These are phyloP conservation scores for Chalciporus sphaerocephalus DNA, from an alignment of 768 basidiomycete species.

Conservation along the genomic window DNA sequence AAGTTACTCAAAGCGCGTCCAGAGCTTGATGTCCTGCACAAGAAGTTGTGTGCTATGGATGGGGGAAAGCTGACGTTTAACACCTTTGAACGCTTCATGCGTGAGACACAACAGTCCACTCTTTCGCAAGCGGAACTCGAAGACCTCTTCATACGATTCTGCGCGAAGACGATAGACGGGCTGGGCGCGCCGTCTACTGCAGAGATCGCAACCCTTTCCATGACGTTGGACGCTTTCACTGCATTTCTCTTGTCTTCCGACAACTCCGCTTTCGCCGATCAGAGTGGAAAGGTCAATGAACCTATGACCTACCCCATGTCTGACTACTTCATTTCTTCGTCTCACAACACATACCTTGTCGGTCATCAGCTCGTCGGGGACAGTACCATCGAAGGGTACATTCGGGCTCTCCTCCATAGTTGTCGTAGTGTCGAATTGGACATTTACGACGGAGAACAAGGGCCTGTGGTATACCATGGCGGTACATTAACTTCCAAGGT, in stretches of 20 bases:
- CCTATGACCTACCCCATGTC: slow-evolving; percentile 87
- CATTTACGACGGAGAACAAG: slow-evolving; percentile 81
- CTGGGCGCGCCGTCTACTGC: neutral
- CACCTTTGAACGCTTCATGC: slow-evolving; percentile 50
- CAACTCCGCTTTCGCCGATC: slow-evolving; percentile 58
- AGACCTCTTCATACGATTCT: slow-evolving; percentile 36
- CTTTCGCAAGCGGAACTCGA: slow-evolving; percentile 33
- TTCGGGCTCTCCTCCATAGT: slow-evolving; percentile 81
- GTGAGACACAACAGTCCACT: slow-evolving; percentile 44
- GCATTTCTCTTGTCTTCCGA: slow-evolving; percentile 78
- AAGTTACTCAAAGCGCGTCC: slow-evolving; percentile 79
- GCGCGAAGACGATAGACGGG: slow-evolving; percentile 9
- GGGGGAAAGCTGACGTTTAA: slow-evolving; percentile 35
- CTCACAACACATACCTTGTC: slow-evolving; percentile 90
- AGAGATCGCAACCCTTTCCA: slow-evolving; percentile 13
- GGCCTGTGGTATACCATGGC: slow-evolving; percentile 86
- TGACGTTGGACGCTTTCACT: slow-evolving; percentile 63
- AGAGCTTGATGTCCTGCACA: slow-evolving; percentile 70
- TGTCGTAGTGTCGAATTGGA: slow-evolving; percentile 96
- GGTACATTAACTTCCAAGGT: slow-evolving; percentile 85
- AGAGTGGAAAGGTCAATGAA: slow-evolving; percentile 54
- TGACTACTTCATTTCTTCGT: slow-evolving; percentile 86
- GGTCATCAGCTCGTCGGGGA: slow-evolving; percentile 84
- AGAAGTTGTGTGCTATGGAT: slow-evolving; percentile 31
- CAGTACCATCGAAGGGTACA: slow-evolving; percentile 90